Evolutionary conservation across 2,329 filamentous ascomycete genomes (phyloP).

Genomic region (Colletotrichum cuscutae): DNA sequence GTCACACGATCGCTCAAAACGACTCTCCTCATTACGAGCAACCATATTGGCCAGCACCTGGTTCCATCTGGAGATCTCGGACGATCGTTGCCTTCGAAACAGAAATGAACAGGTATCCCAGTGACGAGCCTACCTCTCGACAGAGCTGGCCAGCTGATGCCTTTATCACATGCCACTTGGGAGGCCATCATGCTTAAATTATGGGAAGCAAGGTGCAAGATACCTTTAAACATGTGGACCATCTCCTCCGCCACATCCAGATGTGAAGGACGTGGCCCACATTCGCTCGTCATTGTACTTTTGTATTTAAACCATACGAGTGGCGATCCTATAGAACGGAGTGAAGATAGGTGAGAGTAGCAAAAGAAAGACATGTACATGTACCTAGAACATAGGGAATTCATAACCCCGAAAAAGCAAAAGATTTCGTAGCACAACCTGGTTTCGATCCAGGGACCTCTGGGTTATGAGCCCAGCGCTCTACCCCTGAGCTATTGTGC

Average conservation of each 20-base stretch:
- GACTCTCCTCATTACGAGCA: rapidly evolving
- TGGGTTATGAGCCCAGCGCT: slow-evolving; percentile 36
- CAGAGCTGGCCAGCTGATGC: no score
- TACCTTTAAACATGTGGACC: rapidly evolving
- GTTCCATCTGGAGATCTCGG: neutral
- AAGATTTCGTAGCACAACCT: slow-evolving; percentile 14
- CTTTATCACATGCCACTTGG: neutral
- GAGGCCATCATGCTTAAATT: neutral
- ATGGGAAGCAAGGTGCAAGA: neutral
- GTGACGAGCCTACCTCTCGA: neutral
- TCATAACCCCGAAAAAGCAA: neutral
- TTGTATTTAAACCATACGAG: neutral
- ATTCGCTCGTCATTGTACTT: neutral
- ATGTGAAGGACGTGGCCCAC: no score
- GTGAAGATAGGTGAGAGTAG: neutral
- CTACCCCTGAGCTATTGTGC: slow-evolving; percentile 35
- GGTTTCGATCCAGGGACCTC: slow-evolving; percentile 35
- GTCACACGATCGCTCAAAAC: neutral
- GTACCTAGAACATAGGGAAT: neutral
- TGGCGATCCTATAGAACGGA: neutral
- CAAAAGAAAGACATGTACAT: neutral
- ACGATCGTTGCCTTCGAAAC: neutral
- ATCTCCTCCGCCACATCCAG: neutral
- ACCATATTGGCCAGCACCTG: neutral
- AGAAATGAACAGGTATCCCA: neutral